Base-by-base conservation (phyloP, 345 rosid species). In the Ceriops tagal region DNA sequence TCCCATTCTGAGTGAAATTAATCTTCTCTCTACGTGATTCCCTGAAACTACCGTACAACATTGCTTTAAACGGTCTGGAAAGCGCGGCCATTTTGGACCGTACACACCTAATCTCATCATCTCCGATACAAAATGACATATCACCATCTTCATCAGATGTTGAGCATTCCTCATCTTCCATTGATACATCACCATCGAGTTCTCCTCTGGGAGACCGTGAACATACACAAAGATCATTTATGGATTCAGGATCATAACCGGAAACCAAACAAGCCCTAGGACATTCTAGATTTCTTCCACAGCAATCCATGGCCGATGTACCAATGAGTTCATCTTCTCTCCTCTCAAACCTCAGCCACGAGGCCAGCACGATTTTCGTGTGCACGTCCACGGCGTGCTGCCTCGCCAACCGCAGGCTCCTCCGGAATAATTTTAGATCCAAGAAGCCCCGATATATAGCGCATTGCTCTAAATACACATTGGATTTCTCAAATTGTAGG, bases 291-390 rank as follows among this genome's bases (percentile, higher is more conserved):
- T 85, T 96, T 52, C 92, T 84, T 28, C 97, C 97, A 26, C 85
- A 84, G 56, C 98, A 96, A 77, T 88, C 91, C 97, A 92, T 86
- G 16, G 96, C 79, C 8, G 81, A 80, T 0, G 85, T 82, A 30
- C 96, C 99, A 31, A 84, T 77, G 1, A 92, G 86, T 71, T 90
- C 99, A 69, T 95, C 92, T 52, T 95, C 98, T 62, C 99, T 87
- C 87, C 99, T 86, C 86, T 95, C 98, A 47, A 35, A 95, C 56
- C 96, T 75, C 61, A 95, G 81, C 96, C 99, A 96, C 4, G 99
- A 83, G 0, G 92, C 92, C 22, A 96, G 66, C 5, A 96, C 95
- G 20, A 96, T 78, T 74, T 96, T 96, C 19, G 87, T 53, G 70
- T 92, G 96, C 56, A 89, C 92, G 47, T 90, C 99, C 0, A 82